Evolutionary conservation across 345 rosid genomes (phyloP), one percentile per base, ranked within the genome.

Genomic region (Balakata baccata): DNA sequence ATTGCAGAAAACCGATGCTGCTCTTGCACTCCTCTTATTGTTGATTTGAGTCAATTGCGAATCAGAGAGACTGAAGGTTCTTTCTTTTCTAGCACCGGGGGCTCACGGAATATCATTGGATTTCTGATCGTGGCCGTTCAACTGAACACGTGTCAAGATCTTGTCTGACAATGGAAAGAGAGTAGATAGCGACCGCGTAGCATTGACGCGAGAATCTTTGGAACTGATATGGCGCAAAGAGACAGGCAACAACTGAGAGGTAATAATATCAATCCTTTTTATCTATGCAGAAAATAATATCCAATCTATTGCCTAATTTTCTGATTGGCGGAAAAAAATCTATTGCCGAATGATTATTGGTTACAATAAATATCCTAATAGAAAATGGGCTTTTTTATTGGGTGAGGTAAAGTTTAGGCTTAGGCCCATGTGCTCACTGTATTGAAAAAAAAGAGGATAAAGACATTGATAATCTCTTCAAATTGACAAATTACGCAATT

Each of bases 111-210:
- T 67, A 22, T 74, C 25, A 34, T 29, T 50, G 25, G 25, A 18
- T 9, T n/a, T 17, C 29, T 18, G 49, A 58, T 74, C 72, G 0
- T 20, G 51, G 50, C 77, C 77, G 77, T 59, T 57, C 25, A 14
- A 12, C 0, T 25, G 49, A 59, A 74, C 72, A 54, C 71, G 77
- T 74, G 77, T 34, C 54, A 43, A 46, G 3, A 29, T 66, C 46
- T 29, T 25, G 34, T 11, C 8, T 1, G 10, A 11, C 56, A 18
- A 11, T 18, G 41, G 57, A 25, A 43, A 54, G 29, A 20, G 25
- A 6, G 50, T 56, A 23, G 60, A 43, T 66, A 23, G 3, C 25
- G 62, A 23, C 46, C 18, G 65, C 66, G 71, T 43, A n/a, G 9
- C 0, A 11, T 74, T 58, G 66, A 67, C 72, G 77, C 66, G 10